A percentile compares a stretch with the other conserved stretches of the same genome.
These are phyloP conservation scores for Camptophora hylomeconis DNA, from an alignment of 2,329 filamentous ascomycete species.

Conservation along the genomic window DNA sequence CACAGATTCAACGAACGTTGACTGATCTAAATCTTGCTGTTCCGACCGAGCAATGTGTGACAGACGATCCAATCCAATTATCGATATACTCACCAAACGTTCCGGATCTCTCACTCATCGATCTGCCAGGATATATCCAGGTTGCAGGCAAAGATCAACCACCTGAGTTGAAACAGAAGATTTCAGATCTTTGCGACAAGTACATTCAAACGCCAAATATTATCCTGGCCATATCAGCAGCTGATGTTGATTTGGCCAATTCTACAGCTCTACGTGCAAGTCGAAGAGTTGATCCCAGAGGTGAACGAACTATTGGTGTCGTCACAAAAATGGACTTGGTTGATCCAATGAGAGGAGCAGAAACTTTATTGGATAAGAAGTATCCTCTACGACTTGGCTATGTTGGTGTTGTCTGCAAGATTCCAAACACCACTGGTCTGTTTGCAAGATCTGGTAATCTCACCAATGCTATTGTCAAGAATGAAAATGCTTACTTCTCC, in stretches of 20 bases:
- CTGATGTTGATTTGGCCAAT: constrained; percentile 93
- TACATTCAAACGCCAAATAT: constrained; percentile 95
- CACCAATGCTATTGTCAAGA: constrained; percentile 66
- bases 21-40: constrained; percentile 93
- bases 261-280: constrained; percentile 85
- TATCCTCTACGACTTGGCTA: constrained; percentile 93
- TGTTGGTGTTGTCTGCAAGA: constrained; percentile 82
- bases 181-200: constrained; percentile 90
- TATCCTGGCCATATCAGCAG: constrained; percentile 91
- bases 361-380: constrained; percentile 75
- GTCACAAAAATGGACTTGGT: constrained; percentile 99
- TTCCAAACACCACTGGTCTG: constrained; percentile 55
- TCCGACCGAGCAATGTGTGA: constrained; percentile 79
- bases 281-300: constrained; percentile 79
- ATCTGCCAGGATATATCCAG: constrained; percentile 94
- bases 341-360: constrained; percentile 62
- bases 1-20: constrained; percentile 79
- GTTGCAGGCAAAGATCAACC: constrained; percentile 87
- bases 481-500: constrained; percentile 78
- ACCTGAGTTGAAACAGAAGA: constrained; percentile 83
- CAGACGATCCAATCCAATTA: constrained; percentile 90
- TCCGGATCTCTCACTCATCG: constrained; percentile 88
- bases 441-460: constrained; percentile 78
- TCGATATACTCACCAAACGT: constrained; percentile 93
- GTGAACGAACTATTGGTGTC: constrained; percentile 95